Evolutionary conservation across 2,329 filamentous ascomycete genomes (phyloP).

Genomic region (Metarhizium robertsii): DNA sequence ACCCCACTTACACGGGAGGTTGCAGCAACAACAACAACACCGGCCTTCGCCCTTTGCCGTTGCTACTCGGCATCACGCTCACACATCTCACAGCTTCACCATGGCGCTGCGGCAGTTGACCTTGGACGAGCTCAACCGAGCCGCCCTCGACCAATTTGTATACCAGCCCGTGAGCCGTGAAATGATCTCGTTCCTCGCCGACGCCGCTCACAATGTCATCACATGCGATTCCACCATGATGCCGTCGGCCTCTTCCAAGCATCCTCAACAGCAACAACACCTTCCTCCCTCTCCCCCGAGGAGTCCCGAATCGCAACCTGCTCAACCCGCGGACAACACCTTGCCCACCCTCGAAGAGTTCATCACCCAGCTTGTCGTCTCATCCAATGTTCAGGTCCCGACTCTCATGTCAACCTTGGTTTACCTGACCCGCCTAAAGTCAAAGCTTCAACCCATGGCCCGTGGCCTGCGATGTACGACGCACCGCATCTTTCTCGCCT

Average conservation of each 20-base stretch:
- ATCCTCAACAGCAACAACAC: constrained; percentile 10
- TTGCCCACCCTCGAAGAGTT: constrained; percentile 82
- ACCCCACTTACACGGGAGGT: constrained; percentile 3
- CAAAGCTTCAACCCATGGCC: constrained; percentile 82
- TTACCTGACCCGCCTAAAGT: constrained; percentile 78
- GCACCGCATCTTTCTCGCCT: constrained; percentile 91
- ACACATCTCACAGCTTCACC: constrained; percentile 11
- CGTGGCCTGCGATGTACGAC: constrained; percentile 95
- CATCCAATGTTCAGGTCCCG: constrained; percentile 92
- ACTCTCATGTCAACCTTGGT: constrained; percentile 96
- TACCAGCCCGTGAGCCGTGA: constrained; percentile 63
- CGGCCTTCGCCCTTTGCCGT: constrained; percentile 4
- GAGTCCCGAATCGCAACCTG: constrained; percentile 38
- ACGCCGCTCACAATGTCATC: constrained; percentile 69
- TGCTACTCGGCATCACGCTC: not conserved
- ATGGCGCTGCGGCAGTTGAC: constrained; percentile 41
- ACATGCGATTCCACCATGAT: constrained; percentile 60
- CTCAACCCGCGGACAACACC: constrained; percentile 36
- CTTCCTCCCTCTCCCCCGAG: constrained; percentile 41
- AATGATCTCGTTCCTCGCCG: constrained; percentile 71
- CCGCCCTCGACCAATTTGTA: constrained; percentile 72
- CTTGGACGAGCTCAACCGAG: constrained; percentile 55
- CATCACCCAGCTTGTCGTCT: constrained; percentile 82
- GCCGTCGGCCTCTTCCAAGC: constrained; percentile 30
- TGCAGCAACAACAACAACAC: not conserved